Evolutionary conservation across 257 asterid genomes (phyloP).

Genomic region (Dorcoceras hygrometricum): DNA sequence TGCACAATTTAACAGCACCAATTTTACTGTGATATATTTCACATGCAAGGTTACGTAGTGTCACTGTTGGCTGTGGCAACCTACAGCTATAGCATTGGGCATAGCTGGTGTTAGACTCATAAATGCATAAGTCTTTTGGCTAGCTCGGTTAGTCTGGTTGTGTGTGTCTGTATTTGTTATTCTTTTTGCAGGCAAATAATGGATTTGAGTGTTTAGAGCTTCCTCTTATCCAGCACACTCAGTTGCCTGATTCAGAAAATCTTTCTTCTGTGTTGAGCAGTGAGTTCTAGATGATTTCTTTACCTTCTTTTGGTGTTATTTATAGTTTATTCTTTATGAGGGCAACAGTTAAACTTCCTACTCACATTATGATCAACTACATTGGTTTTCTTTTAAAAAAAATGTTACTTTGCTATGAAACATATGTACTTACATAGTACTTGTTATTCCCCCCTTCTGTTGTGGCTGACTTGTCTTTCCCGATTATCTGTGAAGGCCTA

Average conservation of each 20-base stretch:
- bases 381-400: not conserved
- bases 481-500: not conserved
- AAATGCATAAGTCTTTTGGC: not conserved
- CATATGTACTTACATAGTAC: not conserved
- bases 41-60: not conserved
- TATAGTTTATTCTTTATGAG: not conserved
- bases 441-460: not conserved
- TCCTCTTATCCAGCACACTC: conserved; percentile 74
- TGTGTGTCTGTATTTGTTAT: not conserved
- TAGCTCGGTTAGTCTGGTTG: not conserved
- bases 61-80: not conserved
- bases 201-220: conserved; percentile 70
- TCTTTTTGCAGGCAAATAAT: conserved; percentile 43
- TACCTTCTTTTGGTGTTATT: conserved; percentile 7
- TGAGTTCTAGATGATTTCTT: conserved; percentile 28
- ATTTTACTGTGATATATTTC: not conserved
- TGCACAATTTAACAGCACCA: not conserved
- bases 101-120: not conserved
- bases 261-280: conserved; percentile 57
- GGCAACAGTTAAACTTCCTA: not conserved
- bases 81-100: not conserved
- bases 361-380: not conserved
- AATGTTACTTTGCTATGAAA: not conserved
- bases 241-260: conserved; percentile 51
- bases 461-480: not conserved